These are phyloP conservation scores for Pneumocystis oryctolagi DNA, from an alignment of 1,139 yeast genomes.

Conservation along the genomic window DNA sequence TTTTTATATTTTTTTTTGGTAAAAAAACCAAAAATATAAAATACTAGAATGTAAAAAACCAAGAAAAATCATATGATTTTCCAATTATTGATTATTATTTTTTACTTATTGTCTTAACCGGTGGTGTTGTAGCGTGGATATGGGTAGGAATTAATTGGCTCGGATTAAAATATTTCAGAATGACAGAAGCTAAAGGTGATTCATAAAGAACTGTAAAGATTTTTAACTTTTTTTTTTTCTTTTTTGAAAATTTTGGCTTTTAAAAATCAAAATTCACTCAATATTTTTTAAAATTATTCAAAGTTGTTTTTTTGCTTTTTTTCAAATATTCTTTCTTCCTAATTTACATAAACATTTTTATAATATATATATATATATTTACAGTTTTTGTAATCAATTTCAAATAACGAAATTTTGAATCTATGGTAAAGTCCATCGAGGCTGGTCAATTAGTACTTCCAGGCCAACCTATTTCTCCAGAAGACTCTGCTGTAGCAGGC, in stretches of 20 bases:
- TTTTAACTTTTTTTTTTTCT: neutral
- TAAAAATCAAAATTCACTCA: neutral
- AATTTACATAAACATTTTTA: too few species aligned
- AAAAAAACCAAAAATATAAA: neutral
- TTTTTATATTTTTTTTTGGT: neutral
- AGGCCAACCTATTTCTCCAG: neutral
- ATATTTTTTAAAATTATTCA: neutral
- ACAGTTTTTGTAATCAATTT: neutral
- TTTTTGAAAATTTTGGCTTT: neutral
- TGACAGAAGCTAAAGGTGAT: neutral
- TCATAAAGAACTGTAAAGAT: neutral
- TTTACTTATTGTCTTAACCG: neutral
- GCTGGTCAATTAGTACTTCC: neutral
- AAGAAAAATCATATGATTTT: neutral
- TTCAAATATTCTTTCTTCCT: too few species aligned
- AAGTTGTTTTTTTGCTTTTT: too few species aligned
- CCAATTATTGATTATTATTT: slow-evolving; percentile 1
- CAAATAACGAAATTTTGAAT: neutral
- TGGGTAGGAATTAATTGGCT: slow-evolving; percentile 1
- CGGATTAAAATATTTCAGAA: neutral
- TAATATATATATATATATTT: neutral
- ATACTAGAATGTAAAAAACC: neutral
- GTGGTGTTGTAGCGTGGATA: neutral
- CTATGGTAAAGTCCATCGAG: neutral
- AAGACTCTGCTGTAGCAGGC: neutral